Evolutionary conservation across 768 basidiomycete species (phyloP).

Genomic region (Tylopilus vinaceipallidus): DNA sequence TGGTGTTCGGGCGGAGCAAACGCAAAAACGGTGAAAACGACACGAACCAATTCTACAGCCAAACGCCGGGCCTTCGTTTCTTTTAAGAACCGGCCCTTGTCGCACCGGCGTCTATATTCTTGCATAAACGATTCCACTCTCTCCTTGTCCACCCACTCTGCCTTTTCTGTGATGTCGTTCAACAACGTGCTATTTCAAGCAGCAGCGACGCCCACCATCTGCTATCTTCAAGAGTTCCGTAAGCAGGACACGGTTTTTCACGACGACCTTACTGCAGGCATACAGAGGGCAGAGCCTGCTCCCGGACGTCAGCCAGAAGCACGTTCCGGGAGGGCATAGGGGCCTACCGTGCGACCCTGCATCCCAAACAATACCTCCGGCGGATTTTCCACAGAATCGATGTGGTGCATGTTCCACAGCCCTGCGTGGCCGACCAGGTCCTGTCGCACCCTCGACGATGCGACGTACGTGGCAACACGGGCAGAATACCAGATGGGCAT

Average conservation of each 20-base stretch:
- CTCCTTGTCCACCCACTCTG: background rate
- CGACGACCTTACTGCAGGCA: background rate
- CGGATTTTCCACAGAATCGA: background rate
- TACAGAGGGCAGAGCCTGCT: background rate
- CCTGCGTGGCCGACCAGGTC: background rate
- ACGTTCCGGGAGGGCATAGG: no score
- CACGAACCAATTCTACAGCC: background rate
- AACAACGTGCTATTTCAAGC: background rate
- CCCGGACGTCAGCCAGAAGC: background rate
- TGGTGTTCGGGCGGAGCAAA: background rate
- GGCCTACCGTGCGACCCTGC: background rate
- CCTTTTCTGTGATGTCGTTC: background rate
- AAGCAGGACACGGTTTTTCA: background rate
- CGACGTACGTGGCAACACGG: constrained; percentile 13
- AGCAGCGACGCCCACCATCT: background rate
- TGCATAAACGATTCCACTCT: background rate
- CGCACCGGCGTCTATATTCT: background rate
- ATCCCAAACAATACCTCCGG: background rate
- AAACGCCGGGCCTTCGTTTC: background rate
- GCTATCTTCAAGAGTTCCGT: background rate
- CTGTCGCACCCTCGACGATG: background rate
- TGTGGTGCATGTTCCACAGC: background rate
- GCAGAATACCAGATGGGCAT: constrained; percentile 37
- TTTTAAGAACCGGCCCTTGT: background rate
- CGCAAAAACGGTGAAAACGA: background rate